Conservation (phyloP, 768 basidiomycete genomes). For the Rhodosporidiobolus sp. region DNA sequence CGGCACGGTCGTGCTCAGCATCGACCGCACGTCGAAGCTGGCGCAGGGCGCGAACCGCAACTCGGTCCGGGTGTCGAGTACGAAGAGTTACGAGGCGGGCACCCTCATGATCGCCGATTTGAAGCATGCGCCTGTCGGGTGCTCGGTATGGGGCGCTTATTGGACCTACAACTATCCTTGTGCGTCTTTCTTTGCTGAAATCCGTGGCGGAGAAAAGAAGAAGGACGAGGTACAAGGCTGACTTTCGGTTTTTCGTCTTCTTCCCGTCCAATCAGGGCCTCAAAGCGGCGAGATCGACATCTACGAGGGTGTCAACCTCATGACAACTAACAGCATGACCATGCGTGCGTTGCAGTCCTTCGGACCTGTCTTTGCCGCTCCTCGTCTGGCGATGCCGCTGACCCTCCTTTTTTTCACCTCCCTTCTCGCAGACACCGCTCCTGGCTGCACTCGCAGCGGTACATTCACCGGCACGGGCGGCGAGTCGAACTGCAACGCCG, state of each 20-base stretch:
- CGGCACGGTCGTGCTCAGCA: constrained; percentile 9
- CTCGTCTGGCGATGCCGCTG: constrained; percentile 29
- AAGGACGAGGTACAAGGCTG: no score
- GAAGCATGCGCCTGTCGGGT: constrained; percentile 11
- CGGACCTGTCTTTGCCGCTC: constrained; percentile 51
- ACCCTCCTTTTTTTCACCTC: neutral
- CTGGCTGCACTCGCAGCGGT: constrained; percentile 19
- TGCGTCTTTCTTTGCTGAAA: neutral
- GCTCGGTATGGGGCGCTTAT: neutral
- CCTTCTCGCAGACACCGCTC: constrained; percentile 9
- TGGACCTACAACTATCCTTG: constrained; percentile 1
- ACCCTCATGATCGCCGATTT: constrained; percentile 21
- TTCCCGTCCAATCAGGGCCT: constrained; percentile 54
- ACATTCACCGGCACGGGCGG: constrained; percentile 46
- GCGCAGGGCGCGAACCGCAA: neutral
- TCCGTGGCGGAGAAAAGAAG: no score
- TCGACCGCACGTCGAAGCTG: constrained; percentile 15
- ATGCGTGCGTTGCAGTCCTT: constrained; percentile 47
- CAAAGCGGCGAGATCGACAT: constrained; percentile 49
- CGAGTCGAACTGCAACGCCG: constrained; percentile 48
- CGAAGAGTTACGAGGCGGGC: constrained; percentile 12
- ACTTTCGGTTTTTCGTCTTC: no score
- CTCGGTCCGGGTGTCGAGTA: constrained; percentile 4
- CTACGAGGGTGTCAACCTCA: constrained; percentile 49
- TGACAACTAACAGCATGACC: constrained; percentile 52